A percentile compares a stretch with the other conserved stretches of the same genome.
Evolutionary conservation across 352 stramenopile species (phyloP).

Genomic region (Phytophthora tubulina): DNA sequence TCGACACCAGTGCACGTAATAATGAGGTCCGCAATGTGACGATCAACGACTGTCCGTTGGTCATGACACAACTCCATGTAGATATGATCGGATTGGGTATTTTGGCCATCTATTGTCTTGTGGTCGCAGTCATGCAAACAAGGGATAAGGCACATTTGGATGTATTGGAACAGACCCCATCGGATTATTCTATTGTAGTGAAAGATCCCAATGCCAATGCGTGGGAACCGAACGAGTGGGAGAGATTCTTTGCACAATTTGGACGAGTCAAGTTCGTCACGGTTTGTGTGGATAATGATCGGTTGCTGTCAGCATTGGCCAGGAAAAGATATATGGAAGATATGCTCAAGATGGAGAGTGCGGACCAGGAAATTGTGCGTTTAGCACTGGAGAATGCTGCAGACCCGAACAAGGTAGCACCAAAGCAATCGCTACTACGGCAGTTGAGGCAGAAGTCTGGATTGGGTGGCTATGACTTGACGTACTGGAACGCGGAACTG

Average conservation of each 20-base stretch:
- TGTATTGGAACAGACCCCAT: slow-evolving; percentile 67
- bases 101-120: slow-evolving; percentile 58
- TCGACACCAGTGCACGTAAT: slow-evolving; percentile 22
- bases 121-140: slow-evolving; percentile 52
- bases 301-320: slow-evolving; percentile 63
- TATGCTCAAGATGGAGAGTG: slow-evolving; percentile 75
- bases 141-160: slow-evolving; percentile 59
- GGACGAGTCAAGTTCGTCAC: slow-evolving; percentile 78
- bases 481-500: slow-evolving; percentile 70
- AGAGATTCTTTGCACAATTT: slow-evolving; percentile 75
- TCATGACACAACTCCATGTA: slow-evolving; percentile 61
- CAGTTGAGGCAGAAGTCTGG: slow-evolving; percentile 51
- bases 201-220: slow-evolving; percentile 77
- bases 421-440: slow-evolving; percentile 33
- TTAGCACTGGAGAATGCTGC: slow-evolving; percentile 53
- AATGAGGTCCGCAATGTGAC: slow-evolving; percentile 21
- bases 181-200: slow-evolving; percentile 79
- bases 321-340: slow-evolving; percentile 76
- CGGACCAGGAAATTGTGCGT: slow-evolving; percentile 41
- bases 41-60: slow-evolving; percentile 65
- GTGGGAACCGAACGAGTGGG: slow-evolving; percentile 75
- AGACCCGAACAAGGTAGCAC: slow-evolving; percentile 30
- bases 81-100: slow-evolving; percentile 66
- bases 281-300: slow-evolving; percentile 68
- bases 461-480: slow-evolving; percentile 57